Evolutionary conservation across 257 asterid species (phyloP).

Genomic region (Nicotiana tomentosiformis): DNA sequence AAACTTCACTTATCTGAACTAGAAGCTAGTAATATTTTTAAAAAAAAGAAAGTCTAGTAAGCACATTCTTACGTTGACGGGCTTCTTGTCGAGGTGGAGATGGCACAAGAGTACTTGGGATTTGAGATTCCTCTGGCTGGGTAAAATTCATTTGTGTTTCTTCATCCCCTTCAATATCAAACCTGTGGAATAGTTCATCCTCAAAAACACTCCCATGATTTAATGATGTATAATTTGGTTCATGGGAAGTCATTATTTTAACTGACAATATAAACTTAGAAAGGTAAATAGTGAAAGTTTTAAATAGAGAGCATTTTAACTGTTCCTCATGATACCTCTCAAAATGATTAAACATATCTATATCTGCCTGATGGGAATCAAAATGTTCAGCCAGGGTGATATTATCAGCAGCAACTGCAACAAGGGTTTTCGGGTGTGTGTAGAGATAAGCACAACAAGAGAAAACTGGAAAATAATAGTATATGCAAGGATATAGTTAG

Average conservation of each 20-base stretch:
- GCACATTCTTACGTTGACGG: slow-evolving; percentile 34
- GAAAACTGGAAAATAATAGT: background rate
- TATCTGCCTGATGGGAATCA: slow-evolving; percentile 41
- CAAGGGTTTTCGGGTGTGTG: slow-evolving; percentile 12
- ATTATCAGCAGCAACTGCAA: slow-evolving; percentile 47
- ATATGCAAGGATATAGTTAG: background rate
- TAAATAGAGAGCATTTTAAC: background rate
- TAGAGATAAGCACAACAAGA: background rate
- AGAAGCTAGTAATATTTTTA: background rate
- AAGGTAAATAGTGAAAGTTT: background rate
- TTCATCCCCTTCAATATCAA: slow-evolving; percentile 74
- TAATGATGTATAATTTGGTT: background rate
- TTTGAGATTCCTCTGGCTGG: slow-evolving; percentile 43
- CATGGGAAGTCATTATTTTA: background rate
- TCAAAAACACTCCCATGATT: slow-evolving; percentile 2
- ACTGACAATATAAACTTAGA: background rate
- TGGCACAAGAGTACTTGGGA: slow-evolving; percentile 50
- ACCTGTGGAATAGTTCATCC: slow-evolving; percentile 40
- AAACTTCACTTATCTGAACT: background rate
- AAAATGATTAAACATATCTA: slow-evolving; percentile 48
- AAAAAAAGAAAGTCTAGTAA: background rate
- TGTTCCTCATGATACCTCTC: slow-evolving; percentile 51
- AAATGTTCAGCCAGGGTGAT: slow-evolving; percentile 60
- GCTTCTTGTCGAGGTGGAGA: slow-evolving; percentile 65
- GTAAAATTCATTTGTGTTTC: slow-evolving; percentile 50